Base-by-base conservation (phyloP, 2,329 filamentous ascomycete genomes). In the Claviceps sp. region DNA sequence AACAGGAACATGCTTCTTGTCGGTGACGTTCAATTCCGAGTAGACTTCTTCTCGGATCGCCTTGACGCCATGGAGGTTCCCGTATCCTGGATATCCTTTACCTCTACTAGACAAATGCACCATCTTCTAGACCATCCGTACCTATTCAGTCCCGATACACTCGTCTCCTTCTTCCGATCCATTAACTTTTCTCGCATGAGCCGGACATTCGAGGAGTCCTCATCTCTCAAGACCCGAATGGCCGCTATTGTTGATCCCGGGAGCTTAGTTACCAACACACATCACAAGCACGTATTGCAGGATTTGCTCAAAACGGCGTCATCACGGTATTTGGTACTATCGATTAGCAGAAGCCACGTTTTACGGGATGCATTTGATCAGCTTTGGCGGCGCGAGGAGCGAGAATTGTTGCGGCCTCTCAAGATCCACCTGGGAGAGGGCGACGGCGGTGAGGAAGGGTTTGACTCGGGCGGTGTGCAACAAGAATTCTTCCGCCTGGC, bases 391-490 rank as follows among this genome's bases (percentile, higher is more conserved):
- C 79, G 89, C 38, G 84, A 96, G 65, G 80, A 82, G 60, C 77
- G 86, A 38, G 88, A 96, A 67, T 71, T 97, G 3, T 72, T 91
- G 61, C 80, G 88, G 26, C 93, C 93, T 1, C 70, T 98, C 37
- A 95, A 95, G 61, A 84, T 98, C 8, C 83, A 88, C 49, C 79
- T 97, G 52, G 89, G 89, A 3, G 85, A 88, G 62, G 83, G 88
- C 37, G 75, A 76, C 50, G 88, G 88, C 34, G 88, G 88, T 36
- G 93, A 97, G 65, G 83, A 94, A 64, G 93, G 93, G 0, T 80
- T 94, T 37, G 93, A 98, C 65, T 88, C 91, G 47, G 93, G 93
- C 44, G 93, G 93, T 56, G 90, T 98, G 1, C 91, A 96, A 60
- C 90, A 95, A 64, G 93, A 98, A 57, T 97, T 95, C 64, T 97